Conservation (phyloP, 2,329 filamentous ascomycete species). For the Fusarium vanettenii region DNA sequence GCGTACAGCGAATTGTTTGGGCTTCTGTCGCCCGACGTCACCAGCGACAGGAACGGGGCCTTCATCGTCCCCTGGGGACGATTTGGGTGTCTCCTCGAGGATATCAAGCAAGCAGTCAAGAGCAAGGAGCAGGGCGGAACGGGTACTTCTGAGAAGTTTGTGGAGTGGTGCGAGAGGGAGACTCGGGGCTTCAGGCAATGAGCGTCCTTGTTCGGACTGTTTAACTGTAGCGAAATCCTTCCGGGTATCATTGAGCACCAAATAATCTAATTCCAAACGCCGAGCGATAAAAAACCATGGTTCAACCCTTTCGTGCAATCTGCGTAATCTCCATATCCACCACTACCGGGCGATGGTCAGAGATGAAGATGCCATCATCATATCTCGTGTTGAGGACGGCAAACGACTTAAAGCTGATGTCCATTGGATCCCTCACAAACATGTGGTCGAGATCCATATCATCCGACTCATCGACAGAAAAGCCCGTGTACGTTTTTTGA, state of each 20-base stretch:
- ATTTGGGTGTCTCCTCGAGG: constrained; percentile 25
- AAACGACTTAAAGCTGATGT: constrained; percentile 39
- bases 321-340: constrained; percentile 38
- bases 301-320: constrained; percentile 17
- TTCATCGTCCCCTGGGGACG: constrained; percentile 30
- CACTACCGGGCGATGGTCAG: constrained; percentile 48
- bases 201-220: neutral
- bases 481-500: constrained; percentile 46
- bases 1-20: constrained; percentile 37
- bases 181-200: constrained; percentile 3
- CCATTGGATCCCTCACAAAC: constrained; percentile 44
- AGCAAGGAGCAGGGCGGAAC: constrained; percentile 8
- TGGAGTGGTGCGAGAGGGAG: constrained; percentile 28
- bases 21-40: constrained; percentile 31
- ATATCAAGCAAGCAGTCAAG: constrained; percentile 23
- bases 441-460: constrained; percentile 46
- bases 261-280: constrained; percentile 16
- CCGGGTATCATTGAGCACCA: constrained; percentile 19
- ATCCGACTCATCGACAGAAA: constrained; percentile 33
- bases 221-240: neutral
- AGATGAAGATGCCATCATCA: constrained; percentile 47
- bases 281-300: neutral
- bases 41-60: constrained; percentile 18
- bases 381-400: constrained; percentile 42
- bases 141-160: constrained; percentile 16